These are phyloP conservation scores for Lojkania enalia DNA, from an alignment of 2,329 filamentous ascomycete genomes.

Conservation along the genomic window DNA sequence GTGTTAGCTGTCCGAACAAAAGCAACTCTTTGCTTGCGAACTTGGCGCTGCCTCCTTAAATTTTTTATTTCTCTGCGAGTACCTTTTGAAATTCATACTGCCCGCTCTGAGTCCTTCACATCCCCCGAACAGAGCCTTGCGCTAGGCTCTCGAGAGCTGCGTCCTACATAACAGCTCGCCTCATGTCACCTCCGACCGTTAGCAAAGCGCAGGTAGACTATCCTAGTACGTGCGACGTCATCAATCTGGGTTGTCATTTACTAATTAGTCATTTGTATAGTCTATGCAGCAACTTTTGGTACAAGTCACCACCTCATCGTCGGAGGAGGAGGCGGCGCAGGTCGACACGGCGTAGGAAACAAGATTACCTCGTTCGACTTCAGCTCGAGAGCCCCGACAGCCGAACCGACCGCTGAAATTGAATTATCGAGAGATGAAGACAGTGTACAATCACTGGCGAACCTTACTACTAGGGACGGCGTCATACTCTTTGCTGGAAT, in stretches of 20 bases:
- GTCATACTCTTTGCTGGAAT: conserved; percentile 70
- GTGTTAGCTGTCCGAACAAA: neutral
- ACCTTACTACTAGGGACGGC: conserved; percentile 63
- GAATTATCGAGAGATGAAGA: conserved; percentile 84
- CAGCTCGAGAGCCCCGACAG: conserved; percentile 63
- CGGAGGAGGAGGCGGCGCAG: conserved; percentile 76
- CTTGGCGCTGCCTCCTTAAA: neutral
- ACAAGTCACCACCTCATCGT: conserved; percentile 74
- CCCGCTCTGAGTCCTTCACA: neutral
- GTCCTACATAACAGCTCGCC: neutral
- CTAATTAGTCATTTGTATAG: neutral
- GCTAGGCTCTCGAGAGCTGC: neutral
- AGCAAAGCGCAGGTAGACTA: conserved; percentile 67
- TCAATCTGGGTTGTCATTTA: no score
- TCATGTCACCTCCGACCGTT: conserved; percentile 39
- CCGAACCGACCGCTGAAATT: conserved; percentile 68
- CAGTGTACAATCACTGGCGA: conserved; percentile 80
- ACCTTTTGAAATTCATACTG: neutral
- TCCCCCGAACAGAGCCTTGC: neutral
- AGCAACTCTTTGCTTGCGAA: neutral
- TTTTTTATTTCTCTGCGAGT: neutral
- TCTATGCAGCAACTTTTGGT: conserved; percentile 88
- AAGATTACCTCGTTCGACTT: conserved; percentile 79
- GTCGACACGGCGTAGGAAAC: conserved; percentile 77
- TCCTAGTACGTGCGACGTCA: conserved; percentile 3